These are phyloP conservation scores for Hirsutella rhossiliensis DNA, from an alignment of 2,329 filamentous ascomycete genomes.

Conservation along the genomic window DNA sequence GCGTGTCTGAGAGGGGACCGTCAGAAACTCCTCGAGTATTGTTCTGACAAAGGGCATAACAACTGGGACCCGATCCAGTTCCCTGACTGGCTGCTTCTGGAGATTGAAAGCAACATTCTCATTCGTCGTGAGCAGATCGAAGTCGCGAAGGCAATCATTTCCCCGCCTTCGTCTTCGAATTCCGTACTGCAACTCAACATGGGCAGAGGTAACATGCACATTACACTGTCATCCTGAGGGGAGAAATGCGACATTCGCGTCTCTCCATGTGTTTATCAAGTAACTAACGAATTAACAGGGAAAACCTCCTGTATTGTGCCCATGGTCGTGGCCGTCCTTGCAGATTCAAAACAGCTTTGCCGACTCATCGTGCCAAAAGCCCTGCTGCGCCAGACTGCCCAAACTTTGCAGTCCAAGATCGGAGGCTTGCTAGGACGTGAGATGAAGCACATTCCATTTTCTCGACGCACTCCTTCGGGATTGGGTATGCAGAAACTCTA, in stretches of 20 bases:
- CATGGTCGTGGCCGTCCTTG: constrained; percentile 33
- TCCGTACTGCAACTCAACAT: constrained; percentile 56
- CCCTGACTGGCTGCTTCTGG: constrained; percentile 54
- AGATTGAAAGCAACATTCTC: constrained; percentile 52
- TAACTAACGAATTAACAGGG: constrained; percentile 34
- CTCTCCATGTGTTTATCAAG: neutral
- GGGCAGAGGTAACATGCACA: constrained; percentile 41
- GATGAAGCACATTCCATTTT: constrained; percentile 46
- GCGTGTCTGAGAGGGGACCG: neutral
- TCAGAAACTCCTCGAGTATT: neutral
- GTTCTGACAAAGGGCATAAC: constrained; percentile 20
- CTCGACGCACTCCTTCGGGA: constrained; percentile 25
- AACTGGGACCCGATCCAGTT: constrained; percentile 43
- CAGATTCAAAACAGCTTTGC: constrained; percentile 31
- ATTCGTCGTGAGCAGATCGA: constrained; percentile 50
- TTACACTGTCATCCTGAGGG: too few species aligned
- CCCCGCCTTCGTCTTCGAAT: constrained; percentile 36
- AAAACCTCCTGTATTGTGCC: constrained; percentile 36
- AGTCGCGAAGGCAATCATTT: constrained; percentile 48
- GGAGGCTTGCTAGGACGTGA: constrained; percentile 41
- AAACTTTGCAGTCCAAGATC: constrained; percentile 40
- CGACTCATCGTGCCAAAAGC: constrained; percentile 45
- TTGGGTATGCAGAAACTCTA: constrained; percentile 25
- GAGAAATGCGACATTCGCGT: too few species aligned
- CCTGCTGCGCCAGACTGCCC: constrained; percentile 43